Conservation (phyloP, 1,139 yeast species). For the Barnettozyma hawaiiensis region DNA sequence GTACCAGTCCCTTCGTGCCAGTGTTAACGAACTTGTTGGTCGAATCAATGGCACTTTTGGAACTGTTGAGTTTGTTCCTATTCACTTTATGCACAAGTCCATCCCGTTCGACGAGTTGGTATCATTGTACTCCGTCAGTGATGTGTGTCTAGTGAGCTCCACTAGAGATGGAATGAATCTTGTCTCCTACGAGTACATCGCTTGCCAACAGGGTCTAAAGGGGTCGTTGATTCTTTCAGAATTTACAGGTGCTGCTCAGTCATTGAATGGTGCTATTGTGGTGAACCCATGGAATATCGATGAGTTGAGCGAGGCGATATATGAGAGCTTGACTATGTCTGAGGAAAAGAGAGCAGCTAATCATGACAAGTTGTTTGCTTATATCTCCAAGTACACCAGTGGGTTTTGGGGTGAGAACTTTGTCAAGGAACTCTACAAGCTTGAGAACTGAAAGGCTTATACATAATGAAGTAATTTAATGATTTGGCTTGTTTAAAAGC, state of each 20-base stretch:
- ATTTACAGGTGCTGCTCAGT: conserved; percentile 99
- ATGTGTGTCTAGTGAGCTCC: conserved; percentile 87
- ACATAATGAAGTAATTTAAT: neutral
- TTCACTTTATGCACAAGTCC: conserved; percentile 91
- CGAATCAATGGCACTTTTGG: conserved; percentile 96
- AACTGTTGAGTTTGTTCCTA: conserved; percentile 95
- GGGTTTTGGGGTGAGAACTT: conserved; percentile 97
- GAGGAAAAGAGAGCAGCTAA: conserved; percentile 72
- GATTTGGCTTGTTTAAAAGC: neutral
- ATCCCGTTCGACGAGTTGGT: conserved; percentile 88
- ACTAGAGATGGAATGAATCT: conserved; percentile 98
- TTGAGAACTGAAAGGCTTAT: conserved; percentile 14
- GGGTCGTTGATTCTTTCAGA: conserved; percentile 87
- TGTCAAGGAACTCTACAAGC: conserved; percentile 72
- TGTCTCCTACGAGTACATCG: conserved; percentile 93
- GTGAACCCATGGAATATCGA: conserved; percentile 99
- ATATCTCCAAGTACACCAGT: conserved; percentile 88
- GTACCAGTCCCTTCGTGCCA: conserved; percentile 87
- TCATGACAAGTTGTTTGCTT: conserved; percentile 76
- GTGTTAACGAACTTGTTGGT: conserved; percentile 94
- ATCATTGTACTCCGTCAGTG: conserved; percentile 77
- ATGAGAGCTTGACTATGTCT: conserved; percentile 82
- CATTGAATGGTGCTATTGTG: conserved; percentile 84
- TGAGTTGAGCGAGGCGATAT: conserved; percentile 79
- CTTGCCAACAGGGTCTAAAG: conserved; percentile 83